Evolutionary conservation across 2,329 filamentous ascomycete genomes (phyloP).

Genomic region (Cladosporium velox): DNA sequence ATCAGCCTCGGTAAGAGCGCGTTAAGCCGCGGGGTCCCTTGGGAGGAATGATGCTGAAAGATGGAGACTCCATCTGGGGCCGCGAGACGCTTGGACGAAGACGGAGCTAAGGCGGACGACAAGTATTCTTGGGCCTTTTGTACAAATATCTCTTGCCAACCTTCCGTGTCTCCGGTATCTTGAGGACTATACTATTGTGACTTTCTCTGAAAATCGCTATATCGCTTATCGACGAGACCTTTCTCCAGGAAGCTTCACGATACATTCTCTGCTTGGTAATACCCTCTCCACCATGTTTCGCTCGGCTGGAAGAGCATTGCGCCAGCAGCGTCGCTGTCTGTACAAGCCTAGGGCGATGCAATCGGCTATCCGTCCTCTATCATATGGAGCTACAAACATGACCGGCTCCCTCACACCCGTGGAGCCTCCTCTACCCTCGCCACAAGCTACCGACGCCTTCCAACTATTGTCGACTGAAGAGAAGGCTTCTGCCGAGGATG

Average conservation of each 20-base stretch:
- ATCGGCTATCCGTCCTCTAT: conserved; percentile 28
- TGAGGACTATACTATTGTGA: not conserved
- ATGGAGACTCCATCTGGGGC: conserved; percentile 1
- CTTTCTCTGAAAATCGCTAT: not conserved
- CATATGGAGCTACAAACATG: conserved; percentile 43
- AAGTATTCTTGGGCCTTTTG: not conserved
- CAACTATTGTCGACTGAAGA: conserved; percentile 77
- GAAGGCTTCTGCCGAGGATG: conserved; percentile 80
- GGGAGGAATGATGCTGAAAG: not conserved
- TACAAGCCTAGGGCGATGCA: conserved; percentile 24
- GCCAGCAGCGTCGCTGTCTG: conserved; percentile 33
- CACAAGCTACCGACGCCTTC: conserved; percentile 73
- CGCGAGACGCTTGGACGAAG: conserved; percentile 3
- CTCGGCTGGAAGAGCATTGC: conserved; percentile 32
- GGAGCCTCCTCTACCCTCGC: conserved; percentile 61
- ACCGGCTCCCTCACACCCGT: conserved; percentile 55
- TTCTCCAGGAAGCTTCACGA: not conserved
- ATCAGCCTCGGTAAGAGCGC: not conserved
- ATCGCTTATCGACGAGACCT: not conserved
- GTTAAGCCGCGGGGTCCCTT: not conserved
- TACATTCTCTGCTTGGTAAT: not conserved
- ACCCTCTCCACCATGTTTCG: conserved; percentile 31
- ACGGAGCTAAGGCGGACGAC: conserved; percentile 13
- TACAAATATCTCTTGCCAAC: not conserved
- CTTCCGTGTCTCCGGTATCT: not conserved